Conservation (phyloP, 2,329 filamentous ascomycete species). For the Apiospora marii region DNA sequence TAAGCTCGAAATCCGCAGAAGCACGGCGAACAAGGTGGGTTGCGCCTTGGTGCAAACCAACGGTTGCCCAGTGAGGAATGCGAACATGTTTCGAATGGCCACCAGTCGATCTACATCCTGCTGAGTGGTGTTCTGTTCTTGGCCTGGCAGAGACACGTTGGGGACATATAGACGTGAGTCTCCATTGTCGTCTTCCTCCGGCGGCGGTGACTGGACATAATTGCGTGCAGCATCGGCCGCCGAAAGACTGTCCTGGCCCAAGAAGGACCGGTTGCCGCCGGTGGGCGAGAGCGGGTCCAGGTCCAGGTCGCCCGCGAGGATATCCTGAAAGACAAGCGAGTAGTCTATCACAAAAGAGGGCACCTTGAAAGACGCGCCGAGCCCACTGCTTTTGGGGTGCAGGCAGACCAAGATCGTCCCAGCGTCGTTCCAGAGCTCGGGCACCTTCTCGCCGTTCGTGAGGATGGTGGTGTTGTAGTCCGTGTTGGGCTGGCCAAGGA, state of each 20-base stretch:
- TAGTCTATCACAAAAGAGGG: slow-evolving; percentile 60
- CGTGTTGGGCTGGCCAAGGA: slow-evolving; percentile 59
- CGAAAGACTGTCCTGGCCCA: slow-evolving; percentile 55
- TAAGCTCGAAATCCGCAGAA: slow-evolving; percentile 61
- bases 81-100: slow-evolving; percentile 70
- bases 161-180: slow-evolving; percentile 65
- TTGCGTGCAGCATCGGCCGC: slow-evolving; percentile 55
- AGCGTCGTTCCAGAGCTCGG: slow-evolving; percentile 70
- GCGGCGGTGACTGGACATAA: slow-evolving; percentile 46
- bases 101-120: slow-evolving; percentile 64
- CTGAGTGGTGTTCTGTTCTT: slow-evolving; percentile 43
- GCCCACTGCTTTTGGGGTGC: slow-evolving; percentile 57
- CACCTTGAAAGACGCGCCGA: slow-evolving; percentile 68
- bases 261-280: slow-evolving; percentile 47
- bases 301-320: slow-evolving; percentile 50
- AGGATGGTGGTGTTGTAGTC: slow-evolving; percentile 65
- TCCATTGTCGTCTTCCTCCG: slow-evolving; percentile 43
- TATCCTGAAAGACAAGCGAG: slow-evolving; percentile 59
- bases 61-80: slow-evolving; percentile 69
- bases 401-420: slow-evolving; percentile 67
- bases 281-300: slow-evolving; percentile 47
- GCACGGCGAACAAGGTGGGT: slow-evolving; percentile 61
- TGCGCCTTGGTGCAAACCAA: slow-evolving; percentile 64
- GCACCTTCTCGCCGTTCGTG: slow-evolving; percentile 65
- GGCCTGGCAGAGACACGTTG: slow-evolving; percentile 44